Base-by-base conservation (phyloP, 2,329 filamentous ascomycete genomes). In the Sordariomycetes sp. region DNA sequence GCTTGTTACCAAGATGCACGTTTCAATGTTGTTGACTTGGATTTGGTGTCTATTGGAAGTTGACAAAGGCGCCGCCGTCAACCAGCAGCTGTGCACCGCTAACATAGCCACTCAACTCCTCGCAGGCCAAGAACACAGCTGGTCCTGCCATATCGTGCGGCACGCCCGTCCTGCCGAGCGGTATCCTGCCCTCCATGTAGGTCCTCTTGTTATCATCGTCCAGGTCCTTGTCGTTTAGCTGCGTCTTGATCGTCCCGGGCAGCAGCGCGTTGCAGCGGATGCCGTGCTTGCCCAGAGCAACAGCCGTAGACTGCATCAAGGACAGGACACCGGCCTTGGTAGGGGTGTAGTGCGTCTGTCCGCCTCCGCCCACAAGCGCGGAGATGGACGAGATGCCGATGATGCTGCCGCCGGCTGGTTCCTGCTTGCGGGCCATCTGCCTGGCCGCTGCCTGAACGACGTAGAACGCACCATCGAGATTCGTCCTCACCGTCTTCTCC, bases 391-490 rank as follows among this genome's bases (percentile, higher is more conserved):
- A 80, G 25, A 88, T 68, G 35, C 74, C 82, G 43, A 87, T 90
- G 48, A 94, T 92, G 47, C 75, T 80, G 21, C 87, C 87, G 12
- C 86, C 85, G 0, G 73, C 57, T 0, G 79, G 75, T 3, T 66
- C 62, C 46, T 84, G 70, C 20, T 52, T 44, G 21, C 59, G 60
- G 0, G 81, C 78, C 82, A 94, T 92, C 54, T 92, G 85, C 3
- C 79, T 73, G 2, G 85, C 86, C 3, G 86, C 87, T 0, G 86
- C 84, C 64, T 94, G 87, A 16, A 83, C 80, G 23, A 84, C 72
- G 63, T 87, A 88, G 63, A 93, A 94, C n/a, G 86, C 83, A 29
- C 87, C 87, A 45, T 81, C 78, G 44, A 94, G 76, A 59, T 94
- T 94, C 32, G 84, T 90, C 24, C 72, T 66, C 26, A 93, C 66